Evolutionary conservation across 441 rosid species (phyloP), one percentile per base, ranked within the genome.

Genomic region (Viola pubescens): DNA sequence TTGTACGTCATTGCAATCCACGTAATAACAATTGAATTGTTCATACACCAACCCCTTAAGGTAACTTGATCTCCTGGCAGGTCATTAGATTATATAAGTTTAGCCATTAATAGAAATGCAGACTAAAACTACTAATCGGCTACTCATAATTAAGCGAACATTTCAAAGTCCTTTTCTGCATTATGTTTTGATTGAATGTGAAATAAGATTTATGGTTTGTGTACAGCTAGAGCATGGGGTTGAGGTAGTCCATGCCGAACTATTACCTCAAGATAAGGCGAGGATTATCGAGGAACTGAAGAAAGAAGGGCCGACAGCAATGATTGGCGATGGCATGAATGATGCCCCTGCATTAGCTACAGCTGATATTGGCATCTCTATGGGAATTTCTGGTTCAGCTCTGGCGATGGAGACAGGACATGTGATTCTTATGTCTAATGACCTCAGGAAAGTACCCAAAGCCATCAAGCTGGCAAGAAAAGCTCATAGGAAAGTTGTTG

Each of bases 371-470:
- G 97, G 98, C 8, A 90, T 94, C 54, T 94, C 98, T 0, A 90
- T 94, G 98, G 97, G 96, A 0, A 62, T 94, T 54, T 90, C 99
- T 0, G 94, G 97, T 57, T 94, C 96, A 0, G 95, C 99, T 0
- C 91, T 88, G 48, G 95, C 97, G 4, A 86, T 81, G 0, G 89
- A 94, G 68, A 88, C 97, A 0, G 94, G 95, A 16, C 73, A 83
- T 19, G 63, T 86, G 3, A 81, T 94, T 71, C 82, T 88, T 0
- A 88, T 94, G 97, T 86, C 97, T 0, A 94, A 86, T 58, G 99
- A 94, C 56, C 80, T 90, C 0, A 73, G 94, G 62, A 83, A 85
- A 69, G 80, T 90, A 37, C 95, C 98, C 0, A 71, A 78, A 43
- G 88, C 88, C 2, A 78, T 94, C 59, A 54, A 57, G 53, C 86